Percentiles rank a stretch among this genome's conserved stretches.
Conservation (phyloP, 208 protist genomes). For the Tritrichomonas musculus region DNA sequence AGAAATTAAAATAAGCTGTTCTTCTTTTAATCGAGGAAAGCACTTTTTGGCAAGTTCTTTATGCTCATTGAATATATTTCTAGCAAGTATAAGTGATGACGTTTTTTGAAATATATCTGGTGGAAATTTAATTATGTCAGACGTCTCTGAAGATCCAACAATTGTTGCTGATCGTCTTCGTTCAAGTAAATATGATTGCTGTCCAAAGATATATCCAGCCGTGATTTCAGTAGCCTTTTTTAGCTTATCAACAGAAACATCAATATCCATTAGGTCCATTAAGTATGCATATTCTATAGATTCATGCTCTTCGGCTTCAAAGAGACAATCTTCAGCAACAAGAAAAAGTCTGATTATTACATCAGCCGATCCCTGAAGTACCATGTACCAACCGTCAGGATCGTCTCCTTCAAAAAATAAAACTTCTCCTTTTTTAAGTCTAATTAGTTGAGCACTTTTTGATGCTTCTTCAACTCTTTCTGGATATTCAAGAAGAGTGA, state of each 20-base stretch:
- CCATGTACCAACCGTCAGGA: not conserved
- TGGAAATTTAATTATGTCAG: not conserved
- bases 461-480: not conserved
- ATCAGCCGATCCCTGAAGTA: not conserved
- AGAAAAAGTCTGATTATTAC: not conserved
- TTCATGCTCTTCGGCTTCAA: not conserved
- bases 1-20: not conserved
- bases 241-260: not conserved
- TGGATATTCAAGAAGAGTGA: not conserved
- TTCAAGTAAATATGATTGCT: not conserved
- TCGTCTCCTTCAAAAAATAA: constrained; percentile 22
- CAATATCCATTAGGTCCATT: not conserved
- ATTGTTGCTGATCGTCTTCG: not conserved
- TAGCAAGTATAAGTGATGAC: not conserved
- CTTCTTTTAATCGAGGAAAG: not conserved
- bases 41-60: no score
- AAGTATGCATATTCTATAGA: not conserved
- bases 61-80: not conserved
- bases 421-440: not conserved
- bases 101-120: not conserved
- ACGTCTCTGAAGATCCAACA: not conserved
- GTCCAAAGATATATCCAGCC: not conserved
- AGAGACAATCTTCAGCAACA: constrained; percentile 5
- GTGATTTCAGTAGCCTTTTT: not conserved
- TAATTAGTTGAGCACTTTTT: not conserved